phyloP scores from a whole-genome alignment of 2,329 filamentous ascomycete genomes.

The Fusarium compactum region DNA sequence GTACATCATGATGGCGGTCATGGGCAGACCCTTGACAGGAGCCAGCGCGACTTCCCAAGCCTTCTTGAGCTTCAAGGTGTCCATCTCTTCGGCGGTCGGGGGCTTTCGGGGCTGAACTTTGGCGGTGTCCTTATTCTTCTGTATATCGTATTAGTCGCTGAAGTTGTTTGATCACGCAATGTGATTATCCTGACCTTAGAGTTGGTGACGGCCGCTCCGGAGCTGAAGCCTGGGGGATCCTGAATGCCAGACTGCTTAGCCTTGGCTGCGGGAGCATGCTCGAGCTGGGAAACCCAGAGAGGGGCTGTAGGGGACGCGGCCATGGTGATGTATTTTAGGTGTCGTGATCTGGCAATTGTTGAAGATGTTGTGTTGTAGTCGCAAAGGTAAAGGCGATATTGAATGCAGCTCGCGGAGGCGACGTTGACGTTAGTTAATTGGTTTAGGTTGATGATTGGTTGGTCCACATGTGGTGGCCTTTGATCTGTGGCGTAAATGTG shows the following conservation, averaged over 20 bases:
- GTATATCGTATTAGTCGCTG: conserved; percentile 12
- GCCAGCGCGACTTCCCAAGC: conserved; percentile 97
- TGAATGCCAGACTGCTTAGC: conserved; percentile 76
- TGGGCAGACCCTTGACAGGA: conserved; percentile 92
- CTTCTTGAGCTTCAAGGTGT: conserved; percentile 96
- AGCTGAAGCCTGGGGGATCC: conserved; percentile 88
- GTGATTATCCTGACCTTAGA: conserved; percentile 65
- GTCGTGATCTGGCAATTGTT: neutral
- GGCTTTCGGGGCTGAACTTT: conserved; percentile 70
- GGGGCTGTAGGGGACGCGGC: conserved; percentile 62
- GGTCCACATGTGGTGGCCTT: conserved; percentile 31
- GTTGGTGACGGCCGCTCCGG: conserved; percentile 57
- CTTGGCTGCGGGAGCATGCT: conserved; percentile 74
- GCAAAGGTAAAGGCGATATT: conserved; percentile 17
- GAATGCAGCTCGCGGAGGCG: conserved; percentile 27
- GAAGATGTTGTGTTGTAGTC: conserved; percentile 1
- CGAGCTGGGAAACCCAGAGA: conserved; percentile 86
- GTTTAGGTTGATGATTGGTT: conserved; percentile 7
- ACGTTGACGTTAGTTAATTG: conserved; percentile 33
- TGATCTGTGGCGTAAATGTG: conserved; percentile 24
- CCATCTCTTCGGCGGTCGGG: conserved; percentile 86
- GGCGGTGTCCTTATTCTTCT: conserved; percentile 66
- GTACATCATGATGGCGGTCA: conserved; percentile 99
- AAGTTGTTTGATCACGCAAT: neutral
- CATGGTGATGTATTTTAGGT: neutral